A percentile compares a stretch with the other conserved stretches of the same genome.
phyloP scores from a whole-genome alignment of 2,329 filamentous ascomycete species.

The Monascus ruber region DNA sequence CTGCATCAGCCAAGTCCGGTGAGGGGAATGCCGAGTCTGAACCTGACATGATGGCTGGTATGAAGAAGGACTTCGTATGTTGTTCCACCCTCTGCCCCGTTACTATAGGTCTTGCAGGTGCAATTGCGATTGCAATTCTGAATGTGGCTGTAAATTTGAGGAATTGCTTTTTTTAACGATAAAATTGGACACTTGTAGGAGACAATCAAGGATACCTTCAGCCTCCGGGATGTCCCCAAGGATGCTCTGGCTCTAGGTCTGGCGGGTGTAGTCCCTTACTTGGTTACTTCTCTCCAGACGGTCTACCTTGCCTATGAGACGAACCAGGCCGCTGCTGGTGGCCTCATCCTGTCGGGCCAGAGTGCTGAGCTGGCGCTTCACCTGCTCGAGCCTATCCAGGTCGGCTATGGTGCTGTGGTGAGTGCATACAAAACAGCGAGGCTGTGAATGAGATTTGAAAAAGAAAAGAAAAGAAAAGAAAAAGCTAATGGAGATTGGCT shows the following conservation, averaged over 20 bases:
- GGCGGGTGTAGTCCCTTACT: slow-evolving; percentile 73
- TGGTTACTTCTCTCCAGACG: slow-evolving; percentile 72
- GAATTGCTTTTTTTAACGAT: too few species aligned
- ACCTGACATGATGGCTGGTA: slow-evolving; percentile 40
- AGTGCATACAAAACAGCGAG: slow-evolving; percentile 21
- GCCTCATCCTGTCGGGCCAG: slow-evolving; percentile 56
- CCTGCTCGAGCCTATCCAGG: slow-evolving; percentile 72
- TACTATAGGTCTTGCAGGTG: not conserved
- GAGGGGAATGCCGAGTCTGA: slow-evolving; percentile 26
- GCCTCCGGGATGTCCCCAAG: slow-evolving; percentile 51
- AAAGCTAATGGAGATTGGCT: not conserved
- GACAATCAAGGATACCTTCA: slow-evolving; percentile 59
- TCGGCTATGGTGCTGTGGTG: slow-evolving; percentile 80
- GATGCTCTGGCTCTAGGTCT: slow-evolving; percentile 59
- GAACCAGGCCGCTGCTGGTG: slow-evolving; percentile 56
- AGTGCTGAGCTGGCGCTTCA: slow-evolving; percentile 61
- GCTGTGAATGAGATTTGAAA: not conserved
- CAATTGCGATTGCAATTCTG: not conserved
- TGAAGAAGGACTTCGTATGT: slow-evolving; percentile 49
- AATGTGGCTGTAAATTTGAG: too few species aligned
- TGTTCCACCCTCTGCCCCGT: not conserved
- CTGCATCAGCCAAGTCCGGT: slow-evolving; percentile 39
- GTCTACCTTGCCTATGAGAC: slow-evolving; percentile 75
- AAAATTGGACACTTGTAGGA: slow-evolving; percentile 30
- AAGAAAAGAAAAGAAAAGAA: slow-evolving; percentile 1